Evolutionary conservation across 164 flowering plant genomes (phyloP).

Genomic region (Tetracentron sinense): DNA sequence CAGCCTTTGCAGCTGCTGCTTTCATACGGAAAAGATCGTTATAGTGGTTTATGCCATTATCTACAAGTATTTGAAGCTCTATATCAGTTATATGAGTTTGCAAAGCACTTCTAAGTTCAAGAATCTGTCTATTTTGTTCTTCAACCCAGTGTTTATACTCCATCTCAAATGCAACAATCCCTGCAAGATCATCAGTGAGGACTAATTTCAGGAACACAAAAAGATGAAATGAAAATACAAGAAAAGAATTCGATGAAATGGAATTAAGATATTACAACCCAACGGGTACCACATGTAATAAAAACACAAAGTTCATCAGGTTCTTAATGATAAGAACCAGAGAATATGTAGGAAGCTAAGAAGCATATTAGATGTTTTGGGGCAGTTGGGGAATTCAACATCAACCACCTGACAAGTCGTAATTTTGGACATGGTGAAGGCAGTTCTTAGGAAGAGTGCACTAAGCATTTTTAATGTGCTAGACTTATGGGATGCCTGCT

Average conservation of each 20-base stretch:
- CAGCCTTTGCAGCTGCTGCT: conserved; percentile 68
- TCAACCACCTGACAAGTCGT: neutral
- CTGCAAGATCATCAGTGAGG: conserved; percentile 31
- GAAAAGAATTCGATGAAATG: neutral
- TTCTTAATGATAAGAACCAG: neutral
- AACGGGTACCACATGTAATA: neutral
- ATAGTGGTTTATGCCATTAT: conserved; percentile 65
- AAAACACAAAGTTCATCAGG: neutral
- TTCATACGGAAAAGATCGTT: conserved; percentile 76
- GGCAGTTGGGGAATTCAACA: neutral
- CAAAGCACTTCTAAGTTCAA: conserved; percentile 61
- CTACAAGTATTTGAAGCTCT: conserved; percentile 62
- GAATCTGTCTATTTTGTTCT: conserved; percentile 55
- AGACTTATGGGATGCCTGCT: no score
- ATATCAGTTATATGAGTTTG: conserved; percentile 45
- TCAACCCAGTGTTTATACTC: conserved; percentile 85
- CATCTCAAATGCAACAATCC: conserved; percentile 69
- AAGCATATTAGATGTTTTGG: neutral
- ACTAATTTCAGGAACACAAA: conserved; percentile 1
- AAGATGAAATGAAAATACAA: neutral
- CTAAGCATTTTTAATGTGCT: no score
- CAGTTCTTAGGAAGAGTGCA: neutral
- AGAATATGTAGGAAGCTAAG: neutral
- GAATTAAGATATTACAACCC: no score
- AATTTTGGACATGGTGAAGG: neutral